Evolutionary conservation across 2,329 filamentous ascomycete genomes (phyloP).

Genomic region (Talaromyces albobiverticillius): DNA sequence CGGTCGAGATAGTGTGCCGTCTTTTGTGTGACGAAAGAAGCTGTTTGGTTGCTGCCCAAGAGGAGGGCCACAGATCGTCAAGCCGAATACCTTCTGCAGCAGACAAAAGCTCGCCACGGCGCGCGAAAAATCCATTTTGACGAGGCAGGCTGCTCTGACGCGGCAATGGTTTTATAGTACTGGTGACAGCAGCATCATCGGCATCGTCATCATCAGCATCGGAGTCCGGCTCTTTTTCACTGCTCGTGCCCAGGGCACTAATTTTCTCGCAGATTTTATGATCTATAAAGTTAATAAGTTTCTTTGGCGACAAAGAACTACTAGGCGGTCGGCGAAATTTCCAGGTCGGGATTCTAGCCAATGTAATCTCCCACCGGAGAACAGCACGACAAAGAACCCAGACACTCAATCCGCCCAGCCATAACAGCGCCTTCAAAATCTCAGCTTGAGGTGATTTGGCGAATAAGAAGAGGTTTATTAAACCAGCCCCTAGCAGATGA

Average conservation of each 20-base stretch:
- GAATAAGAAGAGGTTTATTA: constrained; percentile 79
- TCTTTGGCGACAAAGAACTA: constrained; percentile 32
- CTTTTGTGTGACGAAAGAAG: constrained; percentile 21
- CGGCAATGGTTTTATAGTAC: constrained; percentile 27
- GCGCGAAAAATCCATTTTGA: constrained; percentile 11
- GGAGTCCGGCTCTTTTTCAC: constrained; percentile 32
- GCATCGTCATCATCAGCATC: constrained; percentile 38
- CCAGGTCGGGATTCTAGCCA: constrained; percentile 89
- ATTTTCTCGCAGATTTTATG: constrained; percentile 50
- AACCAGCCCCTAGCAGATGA: constrained; percentile 75
- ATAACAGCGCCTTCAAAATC: constrained; percentile 81
- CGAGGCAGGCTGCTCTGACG: constrained; percentile 14
- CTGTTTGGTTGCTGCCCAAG: constrained; percentile 18
- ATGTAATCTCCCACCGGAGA: constrained; percentile 76
- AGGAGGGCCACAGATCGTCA: constrained; percentile 23
- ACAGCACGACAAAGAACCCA: constrained; percentile 71
- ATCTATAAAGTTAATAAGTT: constrained; percentile 42
- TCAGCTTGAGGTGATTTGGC: constrained; percentile 77
- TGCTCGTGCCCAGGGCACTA: constrained; percentile 35
- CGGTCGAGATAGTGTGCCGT: constrained; percentile 54
- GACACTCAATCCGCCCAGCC: constrained; percentile 75
- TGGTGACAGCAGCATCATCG: constrained; percentile 17
- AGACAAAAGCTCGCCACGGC: constrained; percentile 13
- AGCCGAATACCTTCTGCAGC: constrained; percentile 22
- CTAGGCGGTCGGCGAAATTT: constrained; percentile 65